Evolutionary conservation across 306 rosid species (phyloP).

Genomic region (Dalbergia oliveri): DNA sequence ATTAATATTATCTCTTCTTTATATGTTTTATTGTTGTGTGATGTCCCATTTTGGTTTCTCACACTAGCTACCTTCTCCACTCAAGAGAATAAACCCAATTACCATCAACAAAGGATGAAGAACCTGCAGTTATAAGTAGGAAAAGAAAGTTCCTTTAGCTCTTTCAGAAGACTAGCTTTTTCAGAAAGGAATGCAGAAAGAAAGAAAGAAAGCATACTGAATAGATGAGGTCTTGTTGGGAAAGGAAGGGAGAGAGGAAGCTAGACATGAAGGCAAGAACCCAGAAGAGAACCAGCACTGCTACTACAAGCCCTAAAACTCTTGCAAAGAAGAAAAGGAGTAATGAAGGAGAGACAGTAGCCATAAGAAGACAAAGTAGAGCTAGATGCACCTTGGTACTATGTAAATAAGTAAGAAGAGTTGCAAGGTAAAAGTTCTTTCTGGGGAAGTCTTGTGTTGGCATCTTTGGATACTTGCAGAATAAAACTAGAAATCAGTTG

Average conservation of each 20-base stretch:
- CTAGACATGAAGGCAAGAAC: slow-evolving; percentile 71
- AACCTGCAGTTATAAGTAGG: slow-evolving; percentile 51
- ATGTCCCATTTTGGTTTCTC: background rate
- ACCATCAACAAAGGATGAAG: slow-evolving; percentile 95
- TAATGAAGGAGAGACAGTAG: slow-evolving; percentile 45
- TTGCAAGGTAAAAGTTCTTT: no score
- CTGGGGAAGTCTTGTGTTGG: no score
- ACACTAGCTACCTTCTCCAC: slow-evolving; percentile 79
- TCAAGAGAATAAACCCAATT: slow-evolving; percentile 82
- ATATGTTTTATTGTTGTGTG: background rate
- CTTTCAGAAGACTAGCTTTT: no score
- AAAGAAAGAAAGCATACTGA: slow-evolving; percentile 45
- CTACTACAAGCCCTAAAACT: slow-evolving; percentile 64
- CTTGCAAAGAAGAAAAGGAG: slow-evolving; percentile 64
- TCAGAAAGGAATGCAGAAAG: background rate
- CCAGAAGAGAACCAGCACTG: slow-evolving; percentile 72
- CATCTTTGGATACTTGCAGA: no score
- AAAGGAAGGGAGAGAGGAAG: slow-evolving; percentile 64
- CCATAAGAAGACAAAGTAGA: slow-evolving; percentile 53
- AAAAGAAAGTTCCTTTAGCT: background rate
- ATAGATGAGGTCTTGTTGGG: slow-evolving; percentile 60
- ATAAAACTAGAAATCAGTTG: no score
- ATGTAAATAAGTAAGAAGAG: no score
- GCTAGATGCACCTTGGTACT: no score
- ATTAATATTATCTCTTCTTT: background rate